Evolutionary conservation across 345 rosid species (phyloP).

Genomic region (Mangifera indica): DNA sequence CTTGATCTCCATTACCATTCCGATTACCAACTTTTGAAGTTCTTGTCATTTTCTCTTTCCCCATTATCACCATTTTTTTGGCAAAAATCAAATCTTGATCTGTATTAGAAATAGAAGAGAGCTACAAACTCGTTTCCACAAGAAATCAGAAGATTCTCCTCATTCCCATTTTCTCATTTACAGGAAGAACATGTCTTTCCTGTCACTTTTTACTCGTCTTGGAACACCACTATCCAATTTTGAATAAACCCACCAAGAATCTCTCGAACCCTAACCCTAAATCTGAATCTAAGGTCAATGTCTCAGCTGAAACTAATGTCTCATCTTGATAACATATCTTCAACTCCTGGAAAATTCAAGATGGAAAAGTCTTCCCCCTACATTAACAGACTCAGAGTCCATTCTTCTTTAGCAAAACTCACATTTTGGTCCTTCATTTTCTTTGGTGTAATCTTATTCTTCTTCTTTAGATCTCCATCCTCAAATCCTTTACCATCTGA

Average conservation of each 20-base stretch:
- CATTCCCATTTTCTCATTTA: background rate
- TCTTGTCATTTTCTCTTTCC: conserved; percentile 8
- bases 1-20: conserved; percentile 7
- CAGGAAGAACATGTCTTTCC: background rate
- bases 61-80: too few species aligned
- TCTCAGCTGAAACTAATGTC: conserved; percentile 63
- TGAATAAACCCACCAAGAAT: background rate
- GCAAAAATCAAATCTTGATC: conserved; percentile 27
- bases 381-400: conserved; percentile 57
- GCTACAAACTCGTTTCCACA: conserved; percentile 23
- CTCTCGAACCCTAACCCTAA: conserved; percentile 28
- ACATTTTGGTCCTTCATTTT: conserved; percentile 82
- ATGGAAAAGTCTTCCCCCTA: conserved; percentile 75
- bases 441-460: conserved; percentile 65
- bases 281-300: conserved; percentile 2
- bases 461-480: conserved; percentile 83
- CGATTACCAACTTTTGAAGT: conserved; percentile 14
- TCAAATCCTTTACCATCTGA: too few species aligned
- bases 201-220: background rate
- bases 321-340: conserved; percentile 75
- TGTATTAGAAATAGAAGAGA: conserved; percentile 3
- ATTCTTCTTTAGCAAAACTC: conserved; percentile 68
- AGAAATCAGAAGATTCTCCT: conserved; percentile 57
- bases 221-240: background rate
- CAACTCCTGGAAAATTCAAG: conserved; percentile 95